Evolutionary conservation across 2,329 filamentous ascomycete species (phyloP).

Genomic region (Talaromyces sp.): DNA sequence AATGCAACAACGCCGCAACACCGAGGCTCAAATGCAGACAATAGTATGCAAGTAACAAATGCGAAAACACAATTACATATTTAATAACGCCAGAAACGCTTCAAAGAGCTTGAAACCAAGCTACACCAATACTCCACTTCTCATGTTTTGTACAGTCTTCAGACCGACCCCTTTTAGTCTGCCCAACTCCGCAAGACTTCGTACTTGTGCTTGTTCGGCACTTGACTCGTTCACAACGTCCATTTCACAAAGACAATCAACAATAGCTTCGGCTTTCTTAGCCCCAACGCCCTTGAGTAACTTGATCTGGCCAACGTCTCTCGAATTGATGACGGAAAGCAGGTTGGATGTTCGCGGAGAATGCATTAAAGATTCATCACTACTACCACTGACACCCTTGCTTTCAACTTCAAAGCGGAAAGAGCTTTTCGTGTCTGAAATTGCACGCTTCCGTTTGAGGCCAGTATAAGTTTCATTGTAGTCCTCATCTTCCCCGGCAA

Average conservation of each 20-base stretch:
- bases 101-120: neutral
- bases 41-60: constrained; percentile 8
- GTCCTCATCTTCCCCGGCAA: constrained; percentile 31
- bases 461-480: constrained; percentile 24
- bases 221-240: constrained; percentile 27
- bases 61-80: neutral
- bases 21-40: constrained; percentile 14
- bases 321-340: constrained; percentile 45
- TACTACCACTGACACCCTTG: constrained; percentile 15
- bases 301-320: constrained; percentile 45
- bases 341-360: constrained; percentile 45
- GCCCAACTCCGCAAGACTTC: constrained; percentile 39
- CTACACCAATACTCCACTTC: constrained; percentile 40
- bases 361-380: constrained; percentile 21
- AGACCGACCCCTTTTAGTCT: constrained; percentile 44
- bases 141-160: constrained; percentile 48
- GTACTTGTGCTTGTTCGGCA: constrained; percentile 31
- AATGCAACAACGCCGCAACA: constrained; percentile 11
- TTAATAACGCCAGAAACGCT: constrained; percentile 13
- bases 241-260: constrained; percentile 46
- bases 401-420: neutral
- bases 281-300: constrained; percentile 45
- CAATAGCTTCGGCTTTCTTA: constrained; percentile 48
- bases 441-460: constrained; percentile 27
- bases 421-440: constrained; percentile 22